These are phyloP conservation scores for Yamadazyma epiphylla DNA, from an alignment of 1,139 yeast species.

Conservation along the genomic window DNA sequence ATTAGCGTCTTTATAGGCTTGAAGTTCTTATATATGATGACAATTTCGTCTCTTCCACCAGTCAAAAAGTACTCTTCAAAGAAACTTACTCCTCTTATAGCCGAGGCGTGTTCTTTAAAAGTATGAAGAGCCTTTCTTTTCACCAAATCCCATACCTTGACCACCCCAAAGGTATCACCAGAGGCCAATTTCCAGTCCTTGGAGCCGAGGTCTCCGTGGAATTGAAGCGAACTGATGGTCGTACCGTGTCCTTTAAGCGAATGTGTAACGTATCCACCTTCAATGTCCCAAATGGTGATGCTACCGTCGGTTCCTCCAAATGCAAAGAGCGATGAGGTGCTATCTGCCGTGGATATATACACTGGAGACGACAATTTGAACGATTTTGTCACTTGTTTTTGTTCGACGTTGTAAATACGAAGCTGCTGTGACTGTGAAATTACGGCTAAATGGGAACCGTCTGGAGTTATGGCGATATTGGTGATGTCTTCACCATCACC, in stretches of 20 bases:
- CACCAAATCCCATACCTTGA: conserved; percentile 88
- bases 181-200: conserved; percentile 76
- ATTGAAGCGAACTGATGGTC: conserved; percentile 74
- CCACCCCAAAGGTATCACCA: conserved; percentile 85
- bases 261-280: conserved; percentile 85
- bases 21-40: conserved; percentile 58
- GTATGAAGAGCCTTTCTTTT: conserved; percentile 64
- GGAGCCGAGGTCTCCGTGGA: conserved; percentile 69
- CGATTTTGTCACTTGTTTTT: conserved; percentile 46
- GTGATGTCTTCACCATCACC: conserved; percentile 89
- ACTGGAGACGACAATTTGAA: conserved; percentile 74
- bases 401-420: conserved; percentile 53
- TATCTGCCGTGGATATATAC: conserved; percentile 71
- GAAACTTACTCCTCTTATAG: conserved; percentile 84
- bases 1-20: conserved; percentile 67
- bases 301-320: conserved; percentile 96
- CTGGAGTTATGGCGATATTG: conserved; percentile 70
- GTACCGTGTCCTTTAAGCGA: conserved; percentile 92
- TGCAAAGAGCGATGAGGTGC: conserved; percentile 81
- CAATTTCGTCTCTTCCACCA: conserved; percentile 88
- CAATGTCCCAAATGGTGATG: conserved; percentile 89
- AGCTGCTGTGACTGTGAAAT: conserved; percentile 84
- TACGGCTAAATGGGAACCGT: conserved; percentile 64
- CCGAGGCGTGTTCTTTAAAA: conserved; percentile 73
- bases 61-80: conserved; percentile 51